Evolutionary conservation across 768 basidiomycete genomes (phyloP).

Genomic region (Mrakia hoshinonis): DNA sequence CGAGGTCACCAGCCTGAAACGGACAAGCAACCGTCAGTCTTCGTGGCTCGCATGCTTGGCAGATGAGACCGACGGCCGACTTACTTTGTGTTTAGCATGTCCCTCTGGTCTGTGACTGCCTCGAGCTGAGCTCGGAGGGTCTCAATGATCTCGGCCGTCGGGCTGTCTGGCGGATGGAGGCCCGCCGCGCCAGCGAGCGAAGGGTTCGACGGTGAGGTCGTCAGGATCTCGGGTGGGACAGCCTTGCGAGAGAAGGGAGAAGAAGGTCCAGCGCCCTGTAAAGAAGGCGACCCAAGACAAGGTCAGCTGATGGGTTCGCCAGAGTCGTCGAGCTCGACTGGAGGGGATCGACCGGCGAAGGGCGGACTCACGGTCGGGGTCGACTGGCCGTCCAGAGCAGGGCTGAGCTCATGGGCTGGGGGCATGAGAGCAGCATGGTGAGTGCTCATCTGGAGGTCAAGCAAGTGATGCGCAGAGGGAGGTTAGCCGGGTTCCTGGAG

Average conservation of each 20-base stretch:
- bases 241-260: constrained; percentile 1
- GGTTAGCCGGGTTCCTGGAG: too few relatives aligned
- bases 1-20: constrained; percentile 59
- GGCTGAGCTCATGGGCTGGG: neutral
- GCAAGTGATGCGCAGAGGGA: neutral
- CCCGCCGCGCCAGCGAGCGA: neutral
- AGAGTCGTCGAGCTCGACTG: neutral
- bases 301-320: neutral
- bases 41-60: too few relatives aligned
- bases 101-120: constrained; percentile 24
- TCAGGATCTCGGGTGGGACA: neutral
- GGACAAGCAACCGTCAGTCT: neutral
- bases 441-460: neutral
- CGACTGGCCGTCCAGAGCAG: neutral
- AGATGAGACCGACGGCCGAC: too few relatives aligned
- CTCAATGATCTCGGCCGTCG: constrained; percentile 5
- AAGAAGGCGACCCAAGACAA: neutral
- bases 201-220: neutral
- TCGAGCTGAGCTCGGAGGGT: constrained; percentile 19
- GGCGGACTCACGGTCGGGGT: neutral
- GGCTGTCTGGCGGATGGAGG: constrained; percentile 7
- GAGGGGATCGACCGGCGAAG: neutral
- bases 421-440: neutral
- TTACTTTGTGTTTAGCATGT: constrained; percentile 28
- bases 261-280: neutral